Base-by-base conservation (phyloP, 495 filamentous ascomycete species). In the Neurospora sublineolata region DNA sequence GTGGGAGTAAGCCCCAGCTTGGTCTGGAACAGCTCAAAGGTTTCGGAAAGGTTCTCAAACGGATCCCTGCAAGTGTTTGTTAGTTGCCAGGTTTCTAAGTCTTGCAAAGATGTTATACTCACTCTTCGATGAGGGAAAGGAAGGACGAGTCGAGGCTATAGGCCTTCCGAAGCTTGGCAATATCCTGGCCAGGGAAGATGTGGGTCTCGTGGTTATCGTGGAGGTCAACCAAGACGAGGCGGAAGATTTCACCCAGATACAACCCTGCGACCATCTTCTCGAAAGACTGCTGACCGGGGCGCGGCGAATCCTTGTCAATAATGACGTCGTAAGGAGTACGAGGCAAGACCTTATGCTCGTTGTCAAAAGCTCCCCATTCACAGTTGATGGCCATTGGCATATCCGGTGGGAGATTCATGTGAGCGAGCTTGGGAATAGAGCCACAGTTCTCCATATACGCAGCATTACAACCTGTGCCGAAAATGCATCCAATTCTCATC, bases 201-300 rank as follows among this genome's bases (percentile, higher is more conserved):
- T 90, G 84, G 76, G 89, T 86, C 39, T 91, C 88, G 69, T 87
- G 87, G 74, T 90, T 92, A 73, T 93, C 89, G 79, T 96, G 86
- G 37, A 98, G 84, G 79, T 97, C 94, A 10, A 97, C 82, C 70
- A 97, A 84, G 71, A 94, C 91, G 71, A 97, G 86, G 60, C 94
- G 93, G 87, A 97, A 96, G 78, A 98, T 89, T 81, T 98, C 94
- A 74, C 94, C 94, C 12, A 98, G 88, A 79, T 98, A 98, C 27
- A 97, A 87, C 70, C 94, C 94, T 1, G 94, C 94, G 77, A 97
- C 93, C 91, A 97, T 97, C 85, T 98, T 98, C 84, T 98, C 94
- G 78, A 97, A 98, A 14, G 92, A 88, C 83, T 98, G 94, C 82
- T 98, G 94, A 73, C 94, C 94, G 10, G 94, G 94, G 16, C 94